phyloP scores from a whole-genome alignment of 805 yeast genomes.

The Zygotorulaspora chibaensis region DNA sequence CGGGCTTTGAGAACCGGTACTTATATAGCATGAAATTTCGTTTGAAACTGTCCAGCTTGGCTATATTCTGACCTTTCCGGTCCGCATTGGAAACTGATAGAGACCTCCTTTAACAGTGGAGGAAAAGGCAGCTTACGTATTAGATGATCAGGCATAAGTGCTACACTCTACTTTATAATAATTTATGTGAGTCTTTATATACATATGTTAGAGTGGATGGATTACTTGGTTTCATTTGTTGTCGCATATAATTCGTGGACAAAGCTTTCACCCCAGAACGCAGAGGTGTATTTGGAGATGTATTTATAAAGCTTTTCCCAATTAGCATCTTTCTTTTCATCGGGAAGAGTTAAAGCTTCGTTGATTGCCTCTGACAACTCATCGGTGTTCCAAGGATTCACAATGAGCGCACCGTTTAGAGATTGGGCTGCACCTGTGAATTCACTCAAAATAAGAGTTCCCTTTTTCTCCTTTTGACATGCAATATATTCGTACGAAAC shows the following conservation, averaged over 20 bases:
- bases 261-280: conserved; percentile 95
- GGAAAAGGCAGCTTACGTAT: not conserved
- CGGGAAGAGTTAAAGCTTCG: conserved; percentile 81
- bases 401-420: conserved; percentile 86
- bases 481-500: conserved; percentile 96
- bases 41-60: not conserved
- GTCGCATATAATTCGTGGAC: conserved; percentile 71
- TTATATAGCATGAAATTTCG: not conserved
- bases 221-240: conserved; percentile 7
- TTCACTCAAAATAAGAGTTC: conserved; percentile 83
- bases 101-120: no score
- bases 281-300: conserved; percentile 89
- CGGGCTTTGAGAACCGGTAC: not conserved
- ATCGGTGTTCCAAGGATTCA: conserved; percentile 98
- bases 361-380: conserved; percentile 81
- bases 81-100: no score
- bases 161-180: not conserved
- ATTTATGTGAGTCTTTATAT: conserved; percentile 1
- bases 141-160: not conserved
- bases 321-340: conserved; percentile 72
- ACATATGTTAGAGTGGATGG: not conserved
- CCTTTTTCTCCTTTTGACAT: conserved; percentile 82
- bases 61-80: no score
- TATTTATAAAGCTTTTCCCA: conserved; percentile 82
- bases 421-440: conserved; percentile 99